Base-by-base conservation (phyloP, 1,139 yeast genomes). In the Entelexis sorbosivorans region DNA sequence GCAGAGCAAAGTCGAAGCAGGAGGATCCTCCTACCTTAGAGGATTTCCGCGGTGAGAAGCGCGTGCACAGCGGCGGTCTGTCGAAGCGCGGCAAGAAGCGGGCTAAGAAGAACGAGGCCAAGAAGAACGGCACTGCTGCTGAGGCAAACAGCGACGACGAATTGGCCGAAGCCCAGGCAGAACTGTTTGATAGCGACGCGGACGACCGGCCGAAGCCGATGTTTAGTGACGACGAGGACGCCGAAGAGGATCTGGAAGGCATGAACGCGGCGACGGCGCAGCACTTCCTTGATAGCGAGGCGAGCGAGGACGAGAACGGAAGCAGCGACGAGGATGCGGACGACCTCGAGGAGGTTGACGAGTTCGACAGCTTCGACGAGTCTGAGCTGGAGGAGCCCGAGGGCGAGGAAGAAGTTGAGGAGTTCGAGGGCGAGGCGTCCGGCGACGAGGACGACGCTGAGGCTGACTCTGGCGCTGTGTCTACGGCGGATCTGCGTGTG, bases 1-100 rank as follows among this genome's bases (percentile, higher is more conserved):
- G 95, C 78, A 82, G 86, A 73, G 84, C 87, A 55, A 85, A 82
- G 71, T 82, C 84, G 64, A 88, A 85, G 74, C 96, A 88, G 71
- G 89, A 86, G 33, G 84, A 77, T 54, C 96, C 96, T 60, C 96
- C 96, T 40, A 65, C 85, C 13, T 73, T 80, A 58, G 97, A 88
- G 44, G 95, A 88, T 63, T 81, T 88, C 65, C 79, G 80, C 59
- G 80, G 78, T 60, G 76, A 73, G 44, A 77, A 73, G 63, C 73
- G 71, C 26, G 56, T 59, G 39, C 39, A 46, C 14, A 43, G 47
- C 16, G 47, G 43, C 7, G 56, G 47, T 14, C 52, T 51, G 22
- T 51, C 59, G 33, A 57, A 60, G 29, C 57, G 62, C 16, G 58
- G 58, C 13, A 52, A 58, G 54, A 60, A 59, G 52, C 56, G 58